These are phyloP conservation scores for Starmerella roubikii DNA, from an alignment of 805 yeast species.

Conservation along the genomic window DNA sequence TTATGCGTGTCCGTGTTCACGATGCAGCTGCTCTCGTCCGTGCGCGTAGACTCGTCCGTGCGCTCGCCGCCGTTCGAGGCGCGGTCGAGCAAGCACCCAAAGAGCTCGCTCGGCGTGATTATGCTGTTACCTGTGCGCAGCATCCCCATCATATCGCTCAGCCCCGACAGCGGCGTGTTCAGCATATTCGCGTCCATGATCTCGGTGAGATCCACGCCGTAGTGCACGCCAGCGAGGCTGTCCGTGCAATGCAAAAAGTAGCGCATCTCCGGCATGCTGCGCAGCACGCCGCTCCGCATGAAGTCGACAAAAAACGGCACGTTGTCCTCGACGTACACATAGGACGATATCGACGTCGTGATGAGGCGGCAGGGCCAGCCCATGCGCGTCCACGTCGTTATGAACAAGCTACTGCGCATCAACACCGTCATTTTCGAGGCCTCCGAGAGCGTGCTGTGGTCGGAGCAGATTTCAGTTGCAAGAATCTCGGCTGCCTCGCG, in stretches of 20 bases:
- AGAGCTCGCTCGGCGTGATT: constrained; percentile 8
- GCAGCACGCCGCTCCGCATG: constrained; percentile 13
- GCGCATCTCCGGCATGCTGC: constrained; percentile 17
- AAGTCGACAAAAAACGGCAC: constrained; percentile 18
- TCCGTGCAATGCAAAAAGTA: constrained; percentile 11
- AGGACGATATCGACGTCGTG: constrained; percentile 13
- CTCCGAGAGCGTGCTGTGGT: too few relatives aligned
- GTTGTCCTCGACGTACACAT: constrained; percentile 10
- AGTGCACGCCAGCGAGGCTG: constrained; percentile 5
- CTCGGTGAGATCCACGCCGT: constrained; percentile 18
- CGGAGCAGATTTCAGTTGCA: too few relatives aligned
- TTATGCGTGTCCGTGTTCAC: too few relatives aligned
- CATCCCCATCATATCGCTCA: constrained; percentile 15
- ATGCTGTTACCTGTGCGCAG: constrained; percentile 18
- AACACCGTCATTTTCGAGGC: too few relatives aligned
- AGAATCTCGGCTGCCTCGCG: too few relatives aligned
- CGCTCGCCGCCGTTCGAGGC: too few relatives aligned
- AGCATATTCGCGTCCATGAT: constrained; percentile 16
- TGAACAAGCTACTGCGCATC: constrained; percentile 13
- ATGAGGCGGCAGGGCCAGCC: constrained; percentile 13
- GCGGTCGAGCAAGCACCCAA: constrained; percentile 14
- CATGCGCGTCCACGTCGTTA: constrained; percentile 8
- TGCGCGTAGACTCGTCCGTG: too few relatives aligned
- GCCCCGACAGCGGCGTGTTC: constrained; percentile 17
- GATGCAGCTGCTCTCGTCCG: too few relatives aligned